Evolutionary conservation across 73 alveolate species (phyloP).

Genomic region (Tetrahymena borealis): DNA sequence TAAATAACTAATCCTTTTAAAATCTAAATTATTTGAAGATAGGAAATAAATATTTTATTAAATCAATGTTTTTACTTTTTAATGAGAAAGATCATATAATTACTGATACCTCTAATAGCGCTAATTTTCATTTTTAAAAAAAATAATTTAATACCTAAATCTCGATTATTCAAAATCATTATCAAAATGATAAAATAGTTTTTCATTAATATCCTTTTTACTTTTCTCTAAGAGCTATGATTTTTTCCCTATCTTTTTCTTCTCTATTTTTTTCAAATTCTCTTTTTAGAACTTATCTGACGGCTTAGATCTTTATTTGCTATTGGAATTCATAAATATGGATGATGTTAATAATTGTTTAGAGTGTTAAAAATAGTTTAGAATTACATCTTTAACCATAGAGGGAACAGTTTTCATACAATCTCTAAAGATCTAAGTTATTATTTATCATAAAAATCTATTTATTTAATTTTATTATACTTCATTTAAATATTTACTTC

Average conservation of each 20-base stretch:
- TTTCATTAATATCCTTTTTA: not conserved
- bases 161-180: not conserved
- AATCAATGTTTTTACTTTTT: not conserved
- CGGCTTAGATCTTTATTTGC: not conserved
- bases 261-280: not conserved
- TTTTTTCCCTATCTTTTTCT: not conserved
- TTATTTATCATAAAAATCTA: not conserved
- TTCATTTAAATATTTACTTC: not conserved
- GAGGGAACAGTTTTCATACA: not conserved
- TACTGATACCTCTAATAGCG: not conserved
- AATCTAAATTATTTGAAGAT: too few species aligned
- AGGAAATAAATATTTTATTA: too few species aligned
- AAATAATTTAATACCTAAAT: not conserved
- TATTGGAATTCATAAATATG: not conserved
- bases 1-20: too few species aligned
- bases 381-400: not conserved
- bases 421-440: not conserved
- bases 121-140: not conserved
- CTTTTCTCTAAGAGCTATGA: not conserved
- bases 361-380: not conserved
- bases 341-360: not conserved
- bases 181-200: not conserved
- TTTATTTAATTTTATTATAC: not conserved
- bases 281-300: not conserved
- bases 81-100: not conserved